Evolutionary conservation across 148 eudicot genomes (phyloP), one percentile per base, ranked within the genome.

Genomic region (Arctostaphylos glauca): DNA sequence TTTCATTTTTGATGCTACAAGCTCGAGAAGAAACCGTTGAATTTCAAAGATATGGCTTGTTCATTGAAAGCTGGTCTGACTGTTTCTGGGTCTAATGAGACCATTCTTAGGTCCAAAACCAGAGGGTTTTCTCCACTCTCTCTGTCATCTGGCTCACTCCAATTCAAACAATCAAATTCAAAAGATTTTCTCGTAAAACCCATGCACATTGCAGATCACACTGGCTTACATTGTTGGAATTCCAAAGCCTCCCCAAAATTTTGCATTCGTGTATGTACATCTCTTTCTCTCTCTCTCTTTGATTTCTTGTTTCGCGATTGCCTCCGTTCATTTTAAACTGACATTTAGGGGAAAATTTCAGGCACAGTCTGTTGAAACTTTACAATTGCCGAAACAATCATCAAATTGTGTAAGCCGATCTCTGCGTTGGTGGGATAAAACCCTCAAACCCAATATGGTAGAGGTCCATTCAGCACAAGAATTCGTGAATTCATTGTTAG

Each of bases 341-440:
- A 80, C 44, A 3, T 48, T 49, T 19, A 41, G 54, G 50, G 59
- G 12, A 43, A 23, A 19, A 3, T 86, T 86, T 74, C 72, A 93
- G 94, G 92, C 90, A 78, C 91, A 92, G 80, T 78, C 92, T 31
- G 71, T 1, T 13, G 71, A 16, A 6, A 66, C 6, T 12, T 0
- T 6, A 18, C 10, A 25, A 13, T 31, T 10, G 43, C 71, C 71
- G 13, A 31, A 16, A 10, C 71, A 31, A 12, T 16, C 71, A 76
- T 86, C 96, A 47, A 44, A 79, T 79, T 88, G 90, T 84, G 87
- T 91, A 38, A 86, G 93, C 84, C 83, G 84, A 87, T 72, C 95
- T 60, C 72, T 90, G 90, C 86, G 93, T 87, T 95, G 98, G 98
- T 95, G 98, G 98, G 98, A 95, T 19, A 95, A 95, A 87, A 91